Base-by-base conservation (phyloP, 2,329 filamentous ascomycete genomes). In the Fusarium sp. region DNA sequence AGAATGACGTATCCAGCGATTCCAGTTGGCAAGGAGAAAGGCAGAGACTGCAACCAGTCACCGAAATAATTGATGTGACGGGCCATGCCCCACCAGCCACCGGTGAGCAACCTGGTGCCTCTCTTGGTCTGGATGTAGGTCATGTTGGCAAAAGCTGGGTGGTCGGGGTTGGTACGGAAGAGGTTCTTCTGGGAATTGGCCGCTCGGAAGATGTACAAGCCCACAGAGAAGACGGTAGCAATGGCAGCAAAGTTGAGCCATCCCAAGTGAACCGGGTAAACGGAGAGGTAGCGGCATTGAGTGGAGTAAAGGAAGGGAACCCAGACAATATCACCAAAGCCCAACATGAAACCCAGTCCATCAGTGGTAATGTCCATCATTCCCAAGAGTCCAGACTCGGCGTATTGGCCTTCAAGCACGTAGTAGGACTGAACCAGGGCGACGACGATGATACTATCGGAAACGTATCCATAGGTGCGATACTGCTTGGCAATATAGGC, bases 1-100 rank as follows among this genome's bases (percentile, higher is more conserved):
- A 91, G 84, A 53, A 97, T 90, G 2, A 91, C 83, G 78, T 95
- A 97, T 2, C 95, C 95, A 0, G 94, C 92, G 69, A 96, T 83
- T 0, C 93, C 93, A 0, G 95, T 97, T 0, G 95, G 95, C 40
- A 98, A 86, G 70, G 91, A 94, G 81, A 96, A 98, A 0, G 94
- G 91, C 90, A 94, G 96, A 12, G 92, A 90, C 89, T 97, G 94
- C 72, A 96, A 85, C 95, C 95, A 98, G 83, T 98, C 95, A 42
- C 95, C 95, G 5, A 97, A 85, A 83, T 98, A 98, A 84, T 98
- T 98, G 86, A 98, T 95, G 82, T 98, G 95, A 33, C 95, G 90
- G 0, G 94, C 93, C 27, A 89, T 87, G 36, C 95, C 95, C 95
- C 95, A 98, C 95, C 95, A 98, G 51, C 95, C 95, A 1, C 92